A percentile compares a stretch with the other conserved stretches of the same genome.
phyloP scores from a whole-genome alignment of 2,329 filamentous ascomycete genomes.

The Aphanoascus verrucosus region DNA sequence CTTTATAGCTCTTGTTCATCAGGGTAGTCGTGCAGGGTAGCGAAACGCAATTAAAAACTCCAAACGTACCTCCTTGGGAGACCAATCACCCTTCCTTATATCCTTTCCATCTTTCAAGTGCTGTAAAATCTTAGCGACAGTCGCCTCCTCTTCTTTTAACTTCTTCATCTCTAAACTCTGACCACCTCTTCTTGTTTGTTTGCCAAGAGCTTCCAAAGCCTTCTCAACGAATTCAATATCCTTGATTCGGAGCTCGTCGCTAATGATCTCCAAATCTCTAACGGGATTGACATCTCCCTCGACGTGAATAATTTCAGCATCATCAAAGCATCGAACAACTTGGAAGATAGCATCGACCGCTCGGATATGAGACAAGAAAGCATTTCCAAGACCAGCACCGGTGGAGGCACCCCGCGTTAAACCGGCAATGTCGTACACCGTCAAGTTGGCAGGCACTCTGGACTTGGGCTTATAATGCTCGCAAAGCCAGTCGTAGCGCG shows the following conservation, averaged over 20 bases:
- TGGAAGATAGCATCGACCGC: slow-evolving; percentile 97
- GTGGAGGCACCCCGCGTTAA: slow-evolving; percentile 92
- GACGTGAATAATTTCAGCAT: slow-evolving; percentile 98
- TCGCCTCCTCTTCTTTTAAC: slow-evolving; percentile 85
- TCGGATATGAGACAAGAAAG: slow-evolving; percentile 97
- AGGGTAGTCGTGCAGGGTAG: slow-evolving; percentile 35
- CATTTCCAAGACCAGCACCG: slow-evolving; percentile 91
- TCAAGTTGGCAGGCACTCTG: slow-evolving; percentile 89
- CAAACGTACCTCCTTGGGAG: slow-evolving; percentile 74
- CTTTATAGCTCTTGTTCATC: slow-evolving; percentile 96
- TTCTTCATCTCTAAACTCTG: slow-evolving; percentile 98
- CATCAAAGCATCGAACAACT: slow-evolving; percentile 93
- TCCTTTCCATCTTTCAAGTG: slow-evolving; percentile 83
- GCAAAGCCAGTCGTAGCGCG: slow-evolving; percentile 89
- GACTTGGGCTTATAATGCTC: slow-evolving; percentile 98
- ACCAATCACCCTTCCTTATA: slow-evolving; percentile 81
- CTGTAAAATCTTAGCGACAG: slow-evolving; percentile 77
- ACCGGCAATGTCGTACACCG: slow-evolving; percentile 97
- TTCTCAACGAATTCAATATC: slow-evolving; percentile 98
- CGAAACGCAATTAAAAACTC: slow-evolving; percentile 19
- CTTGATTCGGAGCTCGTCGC: slow-evolving; percentile 90
- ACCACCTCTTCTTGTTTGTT: slow-evolving; percentile 88
- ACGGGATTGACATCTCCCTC: slow-evolving; percentile 96
- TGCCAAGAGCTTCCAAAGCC: slow-evolving; percentile 78
- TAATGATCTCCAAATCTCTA: slow-evolving; percentile 91